These are phyloP conservation scores for Casuarina equisetifolia DNA, from an alignment of 306 rosid species.

Conservation along the genomic window DNA sequence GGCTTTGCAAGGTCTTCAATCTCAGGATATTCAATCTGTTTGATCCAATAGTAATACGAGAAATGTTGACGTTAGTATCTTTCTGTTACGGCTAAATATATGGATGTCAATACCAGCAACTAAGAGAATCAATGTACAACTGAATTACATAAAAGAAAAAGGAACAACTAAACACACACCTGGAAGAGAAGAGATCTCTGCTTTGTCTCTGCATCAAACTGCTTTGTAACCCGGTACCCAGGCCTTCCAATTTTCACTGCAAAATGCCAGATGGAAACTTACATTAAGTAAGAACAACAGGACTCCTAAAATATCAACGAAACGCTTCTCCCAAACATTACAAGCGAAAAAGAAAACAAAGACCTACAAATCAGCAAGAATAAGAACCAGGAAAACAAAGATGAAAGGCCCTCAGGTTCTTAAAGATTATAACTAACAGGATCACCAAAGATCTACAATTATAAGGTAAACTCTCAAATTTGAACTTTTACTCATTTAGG, in stretches of 20 bases:
- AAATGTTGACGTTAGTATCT: not conserved
- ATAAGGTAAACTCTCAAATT: not conserved
- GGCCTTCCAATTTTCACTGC: slow-evolving; percentile 97
- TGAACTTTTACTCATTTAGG: not conserved
- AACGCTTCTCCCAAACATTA: not conserved
- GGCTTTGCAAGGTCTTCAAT: slow-evolving; percentile 91
- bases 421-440: not conserved
- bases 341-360: not conserved
- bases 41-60: not conserved
- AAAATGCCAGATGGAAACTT: slow-evolving; percentile 6
- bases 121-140: not conserved
- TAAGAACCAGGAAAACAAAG: not conserved
- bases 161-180: slow-evolving; percentile 35
- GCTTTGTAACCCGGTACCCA: slow-evolving; percentile 91
- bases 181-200: slow-evolving; percentile 95
- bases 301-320: not conserved
- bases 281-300: not conserved
- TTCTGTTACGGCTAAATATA: not conserved
- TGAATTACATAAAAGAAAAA: not conserved
- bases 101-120: not conserved
- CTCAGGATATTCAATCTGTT: slow-evolving; percentile 96
- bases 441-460: not conserved
- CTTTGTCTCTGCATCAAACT: slow-evolving; percentile 84
- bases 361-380: not conserved
- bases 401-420: not conserved